Evolutionary conservation across 352 stramenopile genomes (phyloP), one percentile per base, ranked within the genome.

Genomic region (Thraustotheca clavata): DNA sequence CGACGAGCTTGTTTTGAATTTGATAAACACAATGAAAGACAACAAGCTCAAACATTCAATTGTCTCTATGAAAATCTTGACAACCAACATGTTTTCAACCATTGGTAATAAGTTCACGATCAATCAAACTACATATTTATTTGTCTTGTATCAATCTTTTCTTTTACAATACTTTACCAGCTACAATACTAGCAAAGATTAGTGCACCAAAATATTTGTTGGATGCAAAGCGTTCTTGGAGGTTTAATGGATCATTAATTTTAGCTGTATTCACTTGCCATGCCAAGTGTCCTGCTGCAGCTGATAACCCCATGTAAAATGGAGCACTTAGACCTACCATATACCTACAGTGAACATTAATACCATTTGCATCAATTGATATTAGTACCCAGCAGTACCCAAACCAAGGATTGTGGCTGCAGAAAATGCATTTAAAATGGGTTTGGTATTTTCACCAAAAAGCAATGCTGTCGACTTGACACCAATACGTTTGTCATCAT

Each of bases 181-280:
- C 77, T 32, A 95, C 76, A 59, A 96, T 83, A 33, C 83, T 92
- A 24, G 69, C 79, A 48, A 89, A 90, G 70, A 96, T 79, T 18
- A 95, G 69, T 49, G 80, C 83, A 9, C 87, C 88, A 33, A 95
- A 86, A 73, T 75, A 91, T 57, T 91, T 93, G 76, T 99, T 99
- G 60, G 89, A 98, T 14, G 80, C 77, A 73, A 99, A 99, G 22
- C 94, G 86, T 34, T 83, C 68, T 50, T 95, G 90, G 27, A 98
- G 74, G 75, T 98, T 99, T 27, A 95, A 61, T 0, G 83, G 80
- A 72, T 98, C 80, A 67, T 98, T 77, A 24, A 98, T 77, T 62
- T 99, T 94, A 18, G 95, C 95, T 4, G 92, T 98, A 49, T 96
- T 89, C 40, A 99, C 87, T 73, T 99, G 96, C 95, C 97, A 99